Base-by-base conservation (phyloP, 2,329 filamentous ascomycete genomes). In the Sclerotinia minor region DNA sequence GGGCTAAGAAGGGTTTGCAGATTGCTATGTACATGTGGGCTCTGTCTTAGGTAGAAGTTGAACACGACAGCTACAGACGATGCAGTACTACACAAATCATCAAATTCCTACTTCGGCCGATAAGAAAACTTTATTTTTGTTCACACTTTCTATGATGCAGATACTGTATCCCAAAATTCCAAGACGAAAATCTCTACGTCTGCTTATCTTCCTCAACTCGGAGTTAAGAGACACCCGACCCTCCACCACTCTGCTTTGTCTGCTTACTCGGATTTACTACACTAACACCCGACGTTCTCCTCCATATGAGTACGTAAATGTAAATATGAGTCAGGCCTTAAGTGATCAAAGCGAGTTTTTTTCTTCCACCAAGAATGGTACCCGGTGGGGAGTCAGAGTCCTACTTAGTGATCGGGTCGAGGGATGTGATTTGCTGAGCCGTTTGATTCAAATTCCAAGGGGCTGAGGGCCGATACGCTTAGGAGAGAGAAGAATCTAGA, bases 401-500 rank as follows among this genome's bases (percentile, higher is more conserved):
- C 50, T 32, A 32, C 3, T 17, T 32, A 26, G 15, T 53, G 26
- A 38, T 55, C 29, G 17, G 53, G 21, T 55, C 53, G 24, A 29
- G 41, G 41, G 6, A 1, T 59, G 17, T 59, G 57, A 59, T 59
- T 59, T n/a, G 57, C 17, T 45, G 17, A 2, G n/a, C 6, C 19
- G 24, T 24, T 29, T 29, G 7, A 15, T 44, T 13, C 6, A 8
- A 8, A 32, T 59, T 21, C 35, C 24, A 59, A 45, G 3, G 57
- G n/a, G 38, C 13, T 41, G 38, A 41, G 38, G 32, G 41, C 57
- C 21, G 57, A 32, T 45, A 29, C 38, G 29, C 17, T 29, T 44
- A 38, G 24, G 55, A 45, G 38, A 24, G 24, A 45, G 57, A 59
- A 59, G 38, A 45, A 45, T 59, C 57, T 59, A 59, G 57, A 59